Evolutionary conservation across 805 yeast genomes (phyloP), one percentile per base, ranked within the genome.

Genomic region (Lipomyces lipofer): DNA sequence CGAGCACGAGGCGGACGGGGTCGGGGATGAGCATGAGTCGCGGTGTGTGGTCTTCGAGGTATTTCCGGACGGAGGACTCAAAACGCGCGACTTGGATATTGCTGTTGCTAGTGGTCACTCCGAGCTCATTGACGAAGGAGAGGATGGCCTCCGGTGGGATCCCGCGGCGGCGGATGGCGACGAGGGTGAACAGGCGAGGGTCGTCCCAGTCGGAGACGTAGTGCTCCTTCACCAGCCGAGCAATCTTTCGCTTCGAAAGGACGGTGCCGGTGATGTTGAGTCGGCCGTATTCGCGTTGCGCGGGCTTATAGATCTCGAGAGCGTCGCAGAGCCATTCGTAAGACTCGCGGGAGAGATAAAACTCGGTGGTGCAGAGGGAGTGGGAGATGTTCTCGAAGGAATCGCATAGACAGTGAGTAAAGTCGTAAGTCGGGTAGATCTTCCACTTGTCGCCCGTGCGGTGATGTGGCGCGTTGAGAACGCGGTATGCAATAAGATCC

Each of bases 271-370:
- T 87, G 64, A 94, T 81, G 71, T 91, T 94, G 69, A 94, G 81
- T 71, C 99, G 84, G 63, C 99, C 99, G 66, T 91, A 94, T 73
- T 94, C 99, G 71, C 99, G 85, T 79, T 94, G 99, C 10, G 97
- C 96, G 29, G 99, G 99, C 77, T 96, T 85, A 74, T 89, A 94
- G 44, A 94, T 96, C 67, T 88, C 91, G 56, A 94, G 82, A 35
- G 85, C 91, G 66, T 94, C 98, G 76, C 98, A 92, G 64, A 94
- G 79, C 99, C 99, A 94, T 73, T 94, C 99, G 71, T 94, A 94
- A 67, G 95, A 85, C 74, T 92, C 96, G 69, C 99, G 82, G 25
- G 96, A 86, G 53, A 92, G 74, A 61, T 86, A 82, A 72, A 94
- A 94, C 74, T 94, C 99, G 43, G 96, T 87, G 40, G 99, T 94